Evolutionary conservation across 257 asterid species (phyloP).

Genomic region (Verbena officinalis): DNA sequence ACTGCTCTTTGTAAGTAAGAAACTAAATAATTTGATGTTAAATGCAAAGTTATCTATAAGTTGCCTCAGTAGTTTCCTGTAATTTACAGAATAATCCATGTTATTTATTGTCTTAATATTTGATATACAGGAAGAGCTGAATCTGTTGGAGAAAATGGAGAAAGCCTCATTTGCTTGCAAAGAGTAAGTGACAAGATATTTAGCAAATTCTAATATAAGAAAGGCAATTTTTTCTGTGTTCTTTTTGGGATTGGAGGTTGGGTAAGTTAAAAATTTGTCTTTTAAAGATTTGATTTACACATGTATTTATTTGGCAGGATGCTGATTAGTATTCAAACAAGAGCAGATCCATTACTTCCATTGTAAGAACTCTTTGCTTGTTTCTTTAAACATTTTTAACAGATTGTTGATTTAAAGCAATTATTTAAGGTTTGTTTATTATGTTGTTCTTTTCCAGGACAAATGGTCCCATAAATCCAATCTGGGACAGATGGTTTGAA

Average conservation of each 20-base stretch:
- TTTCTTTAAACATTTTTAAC: constrained; percentile 1
- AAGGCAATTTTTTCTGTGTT: too few relatives aligned
- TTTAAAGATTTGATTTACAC: not conserved
- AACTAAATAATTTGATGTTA: too few relatives aligned
- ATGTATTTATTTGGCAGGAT: constrained; percentile 43
- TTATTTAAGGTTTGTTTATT: not conserved
- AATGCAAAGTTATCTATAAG: too few relatives aligned
- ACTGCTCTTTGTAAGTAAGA: too few relatives aligned
- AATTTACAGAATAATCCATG: not conserved
- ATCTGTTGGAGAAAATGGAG: constrained; percentile 68
- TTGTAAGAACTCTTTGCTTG: constrained; percentile 44
- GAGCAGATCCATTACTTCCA: constrained; percentile 72
- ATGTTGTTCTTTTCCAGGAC: constrained; percentile 51
- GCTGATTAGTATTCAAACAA: constrained; percentile 51
- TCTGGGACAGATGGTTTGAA: constrained; percentile 94
- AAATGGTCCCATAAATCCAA: constrained; percentile 68
- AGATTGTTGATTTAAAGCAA: not conserved
- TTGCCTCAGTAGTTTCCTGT: too few relatives aligned
- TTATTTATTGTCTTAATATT: constrained; percentile 13
- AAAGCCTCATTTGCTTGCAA: constrained; percentile 70
- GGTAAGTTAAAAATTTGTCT: too few relatives aligned
- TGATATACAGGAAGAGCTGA: constrained; percentile 67
- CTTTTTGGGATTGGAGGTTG: too few relatives aligned
- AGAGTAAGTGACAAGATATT: constrained; percentile 53
- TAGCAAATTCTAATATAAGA: not conserved